phyloP scores from a whole-genome alignment of 768 basidiomycete species.

The Macrocybe gigantea region DNA sequence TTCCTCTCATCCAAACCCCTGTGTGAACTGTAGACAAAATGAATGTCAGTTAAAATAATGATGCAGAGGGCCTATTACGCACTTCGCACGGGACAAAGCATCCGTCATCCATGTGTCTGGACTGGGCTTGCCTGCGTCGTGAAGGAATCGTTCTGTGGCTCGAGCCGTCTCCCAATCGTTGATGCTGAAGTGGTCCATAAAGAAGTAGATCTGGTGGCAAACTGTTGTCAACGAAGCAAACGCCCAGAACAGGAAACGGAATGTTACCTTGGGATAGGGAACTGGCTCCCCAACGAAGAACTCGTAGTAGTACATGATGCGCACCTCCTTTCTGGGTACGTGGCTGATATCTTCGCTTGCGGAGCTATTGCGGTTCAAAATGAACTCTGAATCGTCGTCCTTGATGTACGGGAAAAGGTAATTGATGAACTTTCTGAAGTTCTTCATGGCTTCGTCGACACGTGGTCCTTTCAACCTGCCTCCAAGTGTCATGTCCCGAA shows the following conservation, averaged over 20 bases:
- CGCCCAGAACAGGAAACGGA: background rate
- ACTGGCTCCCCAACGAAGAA: constrained; percentile 6
- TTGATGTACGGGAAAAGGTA: constrained; percentile 11
- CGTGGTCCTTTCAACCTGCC: constrained; percentile 8
- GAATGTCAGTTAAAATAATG: background rate
- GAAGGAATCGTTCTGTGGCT: constrained; percentile 8
- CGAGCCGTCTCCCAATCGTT: constrained; percentile 6
- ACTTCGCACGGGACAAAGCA: constrained; percentile 9
- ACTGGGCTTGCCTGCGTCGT: constrained; percentile 11
- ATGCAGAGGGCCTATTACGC: background rate
- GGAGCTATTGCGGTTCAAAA: constrained; percentile 6
- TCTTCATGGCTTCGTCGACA: constrained; percentile 7
- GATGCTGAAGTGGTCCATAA: constrained; percentile 7
- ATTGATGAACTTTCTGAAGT: constrained; percentile 10
- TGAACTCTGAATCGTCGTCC: constrained; percentile 5
- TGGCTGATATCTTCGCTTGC: constrained; percentile 1
- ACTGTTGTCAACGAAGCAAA: background rate
- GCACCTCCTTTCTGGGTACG: background rate
- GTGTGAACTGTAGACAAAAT: constrained; percentile 2
- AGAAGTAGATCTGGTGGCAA: constrained; percentile 4
- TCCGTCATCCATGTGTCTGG: constrained; percentile 10
- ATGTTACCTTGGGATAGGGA: constrained; percentile 3
- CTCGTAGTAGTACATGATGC: constrained; percentile 7
- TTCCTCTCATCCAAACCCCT: constrained; percentile 6
- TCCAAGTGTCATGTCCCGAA: constrained; percentile 11